Conservation (phyloP, 2,329 filamentous ascomycete genomes). For the Aspergillus clavatus region DNA sequence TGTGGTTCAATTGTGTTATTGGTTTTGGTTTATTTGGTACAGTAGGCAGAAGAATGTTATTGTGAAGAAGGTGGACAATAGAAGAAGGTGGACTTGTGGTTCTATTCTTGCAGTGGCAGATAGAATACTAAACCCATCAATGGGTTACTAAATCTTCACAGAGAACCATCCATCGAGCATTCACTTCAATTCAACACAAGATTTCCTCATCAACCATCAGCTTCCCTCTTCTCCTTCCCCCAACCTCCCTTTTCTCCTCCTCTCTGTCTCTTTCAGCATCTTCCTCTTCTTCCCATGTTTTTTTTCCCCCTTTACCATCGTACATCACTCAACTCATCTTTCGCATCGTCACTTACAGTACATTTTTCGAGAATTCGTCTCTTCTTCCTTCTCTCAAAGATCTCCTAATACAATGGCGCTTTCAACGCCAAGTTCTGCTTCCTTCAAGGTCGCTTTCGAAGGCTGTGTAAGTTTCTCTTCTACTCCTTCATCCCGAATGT, state of each 20-base stretch:
- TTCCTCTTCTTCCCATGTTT: background rate
- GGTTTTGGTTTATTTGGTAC: background rate
- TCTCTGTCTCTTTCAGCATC: constrained; percentile 1
- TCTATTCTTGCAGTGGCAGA: too few relatives aligned
- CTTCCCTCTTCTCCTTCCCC: constrained; percentile 4
- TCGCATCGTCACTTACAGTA: too few relatives aligned
- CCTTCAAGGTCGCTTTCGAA: constrained; percentile 72
- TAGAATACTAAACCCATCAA: too few relatives aligned
- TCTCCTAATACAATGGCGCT: constrained; percentile 8
- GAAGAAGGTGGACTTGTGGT: too few relatives aligned
- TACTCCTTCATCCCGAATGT: background rate
- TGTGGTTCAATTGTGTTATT: too few relatives aligned
- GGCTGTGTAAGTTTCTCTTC: constrained; percentile 63
- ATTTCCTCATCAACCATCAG: background rate
- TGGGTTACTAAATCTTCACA: background rate
- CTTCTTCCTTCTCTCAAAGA: background rate
- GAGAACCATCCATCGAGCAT: background rate
- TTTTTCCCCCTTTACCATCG: background rate
- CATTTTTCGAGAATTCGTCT: background rate
- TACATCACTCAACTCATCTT: background rate
- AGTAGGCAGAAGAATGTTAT: background rate
- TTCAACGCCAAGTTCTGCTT: constrained; percentile 3
- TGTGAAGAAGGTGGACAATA: background rate
- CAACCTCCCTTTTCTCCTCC: constrained; percentile 7
- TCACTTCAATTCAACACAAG: background rate